These are phyloP conservation scores for Holtermanniella nyarrowii DNA, from an alignment of 768 basidiomycete genomes.

Conservation along the genomic window DNA sequence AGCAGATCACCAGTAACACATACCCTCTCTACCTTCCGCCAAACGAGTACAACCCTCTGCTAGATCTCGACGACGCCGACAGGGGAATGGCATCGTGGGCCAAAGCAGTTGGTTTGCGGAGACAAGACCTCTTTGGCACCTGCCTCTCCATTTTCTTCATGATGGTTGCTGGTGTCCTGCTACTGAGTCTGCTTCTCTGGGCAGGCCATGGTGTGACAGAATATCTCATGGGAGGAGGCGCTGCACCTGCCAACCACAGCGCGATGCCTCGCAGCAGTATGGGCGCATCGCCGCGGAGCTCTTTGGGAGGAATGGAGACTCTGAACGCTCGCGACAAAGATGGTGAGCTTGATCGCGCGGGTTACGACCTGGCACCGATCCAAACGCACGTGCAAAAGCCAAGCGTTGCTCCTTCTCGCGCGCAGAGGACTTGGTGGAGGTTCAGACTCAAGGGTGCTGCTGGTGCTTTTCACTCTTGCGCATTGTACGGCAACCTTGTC, in stretches of 20 bases:
- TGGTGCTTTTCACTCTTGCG: conserved; percentile 40
- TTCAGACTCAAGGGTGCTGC: conserved; percentile 39
- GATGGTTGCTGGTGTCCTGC: conserved; percentile 62
- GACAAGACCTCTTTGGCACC: conserved; percentile 68
- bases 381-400: too few relatives aligned
- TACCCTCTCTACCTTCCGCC: conserved; percentile 72
- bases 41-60: conserved; percentile 59
- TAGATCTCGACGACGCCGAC: conserved; percentile 52
- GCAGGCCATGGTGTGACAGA: conserved; percentile 49
- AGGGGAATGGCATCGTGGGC: conserved; percentile 73
- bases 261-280: neutral
- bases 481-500: conserved; percentile 65
- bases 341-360: neutral
- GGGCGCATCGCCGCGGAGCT: neutral
- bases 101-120: conserved; percentile 67
- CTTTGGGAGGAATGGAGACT: neutral
- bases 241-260: neutral
- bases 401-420: conserved; percentile 2
- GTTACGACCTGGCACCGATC: neutral
- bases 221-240: conserved; percentile 3
- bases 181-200: conserved; percentile 63
- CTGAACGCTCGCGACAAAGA: neutral
- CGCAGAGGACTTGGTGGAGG: conserved; percentile 35
- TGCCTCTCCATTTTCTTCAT: conserved; percentile 75
- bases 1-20: conserved; percentile 58